A percentile compares a stretch with the other conserved stretches of the same genome.
Evolutionary conservation across 441 rosid genomes (phyloP).

Genomic region (Populus hybrid): DNA sequence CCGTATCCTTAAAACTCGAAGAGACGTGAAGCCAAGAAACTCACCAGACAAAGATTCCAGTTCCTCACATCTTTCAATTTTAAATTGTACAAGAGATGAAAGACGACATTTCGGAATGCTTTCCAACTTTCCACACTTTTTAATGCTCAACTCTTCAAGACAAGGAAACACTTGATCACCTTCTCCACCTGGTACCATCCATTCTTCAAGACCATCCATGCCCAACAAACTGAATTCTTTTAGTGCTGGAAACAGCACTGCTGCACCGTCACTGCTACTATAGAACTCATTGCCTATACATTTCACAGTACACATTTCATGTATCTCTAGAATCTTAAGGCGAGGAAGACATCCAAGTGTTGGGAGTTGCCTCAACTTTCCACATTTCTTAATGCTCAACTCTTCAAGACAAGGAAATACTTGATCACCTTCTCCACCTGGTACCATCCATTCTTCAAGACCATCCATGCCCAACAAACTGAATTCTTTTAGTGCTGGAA

Average conservation of each 20-base stretch:
- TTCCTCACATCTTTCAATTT: not conserved
- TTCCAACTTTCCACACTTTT: not conserved
- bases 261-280: no score
- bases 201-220: no score
- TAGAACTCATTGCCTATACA: no score
- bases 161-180: slow-evolving; percentile 6
- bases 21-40: not conserved
- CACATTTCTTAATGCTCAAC: not conserved
- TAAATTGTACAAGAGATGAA: slow-evolving; percentile 8
- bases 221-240: accelerated
- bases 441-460: not conserved
- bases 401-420: slow-evolving; percentile 20
- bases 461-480: no score
- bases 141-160: slow-evolving; percentile 9
- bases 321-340: no score
- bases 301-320: no score
- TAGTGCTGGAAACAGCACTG: no score
- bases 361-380: no score
- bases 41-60: not conserved
- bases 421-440: not conserved
- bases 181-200: no score
- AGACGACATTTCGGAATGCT: not conserved
- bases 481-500: no score
- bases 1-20: no score
- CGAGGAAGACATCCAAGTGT: no score